Percentiles rank a stretch among this genome's conserved stretches.
These are phyloP conservation scores for Colletotrichum musicola DNA, from an alignment of 2,329 filamentous ascomycete species.

Conservation along the genomic window DNA sequence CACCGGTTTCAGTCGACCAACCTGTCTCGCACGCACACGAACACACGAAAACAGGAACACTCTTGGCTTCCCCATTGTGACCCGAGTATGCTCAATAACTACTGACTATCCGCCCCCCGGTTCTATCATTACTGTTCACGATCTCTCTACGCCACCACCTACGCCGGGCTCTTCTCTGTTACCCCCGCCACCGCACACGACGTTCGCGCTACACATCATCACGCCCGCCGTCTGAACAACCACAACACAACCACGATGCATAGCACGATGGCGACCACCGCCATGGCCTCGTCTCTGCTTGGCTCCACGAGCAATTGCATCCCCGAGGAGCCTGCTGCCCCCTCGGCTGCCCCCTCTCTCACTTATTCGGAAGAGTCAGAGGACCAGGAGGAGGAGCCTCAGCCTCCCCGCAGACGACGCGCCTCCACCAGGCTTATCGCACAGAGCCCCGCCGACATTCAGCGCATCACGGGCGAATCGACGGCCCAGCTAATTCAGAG, in stretches of 20 bases:
- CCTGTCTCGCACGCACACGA: background rate
- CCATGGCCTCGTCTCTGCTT: conserved; percentile 54
- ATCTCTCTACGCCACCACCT: conserved; percentile 27
- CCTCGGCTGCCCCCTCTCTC: conserved; percentile 70
- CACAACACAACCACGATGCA: conserved; percentile 30
- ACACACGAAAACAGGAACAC: conserved; percentile 12
- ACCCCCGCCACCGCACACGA: conserved; percentile 19
- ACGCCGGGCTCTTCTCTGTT: conserved; percentile 7
- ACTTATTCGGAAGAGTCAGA: conserved; percentile 74
- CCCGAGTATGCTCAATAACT: conserved; percentile 28
- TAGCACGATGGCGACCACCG: conserved; percentile 49
- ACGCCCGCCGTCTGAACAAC: conserved; percentile 17
- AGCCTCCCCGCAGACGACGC: conserved; percentile 62
- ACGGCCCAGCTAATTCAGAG: conserved; percentile 71
- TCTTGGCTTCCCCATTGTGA: too few relatives aligned
- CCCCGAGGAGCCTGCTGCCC: conserved; percentile 58
- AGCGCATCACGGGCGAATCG: conserved; percentile 74
- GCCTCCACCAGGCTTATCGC: conserved; percentile 78
- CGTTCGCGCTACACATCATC: conserved; percentile 7
- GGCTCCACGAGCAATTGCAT: conserved; percentile 56
- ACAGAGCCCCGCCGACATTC: conserved; percentile 72
- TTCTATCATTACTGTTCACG: conserved; percentile 19
- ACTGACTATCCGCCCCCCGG: conserved; percentile 32
- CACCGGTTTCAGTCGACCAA: conserved; percentile 23
- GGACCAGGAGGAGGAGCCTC: conserved; percentile 65